Base-by-base conservation (phyloP, 2,329 filamentous ascomycete species). In the Lasiodiplodia hormozganensis region DNA sequence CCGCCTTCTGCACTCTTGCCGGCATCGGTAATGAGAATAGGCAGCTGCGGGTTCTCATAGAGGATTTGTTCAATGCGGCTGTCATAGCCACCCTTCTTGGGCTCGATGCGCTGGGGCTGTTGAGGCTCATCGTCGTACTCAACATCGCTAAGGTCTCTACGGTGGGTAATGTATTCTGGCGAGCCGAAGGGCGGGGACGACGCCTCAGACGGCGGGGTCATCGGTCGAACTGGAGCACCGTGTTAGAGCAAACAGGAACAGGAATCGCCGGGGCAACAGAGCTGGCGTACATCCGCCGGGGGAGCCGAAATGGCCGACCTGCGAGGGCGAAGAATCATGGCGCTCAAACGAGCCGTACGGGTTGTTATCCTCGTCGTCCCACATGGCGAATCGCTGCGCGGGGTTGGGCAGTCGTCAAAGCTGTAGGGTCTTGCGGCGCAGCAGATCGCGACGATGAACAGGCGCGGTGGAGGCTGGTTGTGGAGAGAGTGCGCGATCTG, bases 291-390 rank as follows among this genome's bases (percentile, higher is more conserved):
- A 74, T 68, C 77, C 76, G 68, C 76, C 72, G 56, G 79, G 79
- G 16, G 80, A 81, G 68, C 74, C 74, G 69, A 79, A 79, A 74
- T 71, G 82, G 79, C 75, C 75, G 31, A 68, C 81, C 38, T 90
- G 90, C 34, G 90, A 93, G 56, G 89, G 86, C 78, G 91, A 89
- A 70, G 92, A 92, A 80, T 96, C 92, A 75, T 92, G 89, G 75
- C 92, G 91, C 80, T 96, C 92, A 83, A 97, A 97, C 80, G 93
- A 95, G 75, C 94, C 94, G 77, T 98, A 97, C 5, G 95, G 95
- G 80, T 98, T 98, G 83, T 98, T 98, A 78, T 98, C 93, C 83
- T 98, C 95, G 85, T 98, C 94, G 86, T 97, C 96, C 95, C 95
- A 98, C 95, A 98, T 98, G 73, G 51, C 56, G 66, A 56, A 62